phyloP scores from a whole-genome alignment of 352 stramenopile species.

The Phytopythium oedochilum region DNA sequence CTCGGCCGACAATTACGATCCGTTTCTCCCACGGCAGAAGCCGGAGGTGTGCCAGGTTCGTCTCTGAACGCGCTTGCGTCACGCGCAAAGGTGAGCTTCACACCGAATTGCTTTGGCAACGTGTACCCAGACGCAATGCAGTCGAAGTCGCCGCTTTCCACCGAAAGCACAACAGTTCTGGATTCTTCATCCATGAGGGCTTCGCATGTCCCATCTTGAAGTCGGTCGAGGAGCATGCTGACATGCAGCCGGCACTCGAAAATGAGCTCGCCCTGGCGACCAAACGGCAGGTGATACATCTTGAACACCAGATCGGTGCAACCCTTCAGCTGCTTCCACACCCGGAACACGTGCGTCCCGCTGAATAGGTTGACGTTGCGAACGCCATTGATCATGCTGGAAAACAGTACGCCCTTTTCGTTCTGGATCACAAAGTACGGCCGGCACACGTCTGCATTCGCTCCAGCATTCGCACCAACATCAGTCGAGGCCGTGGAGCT shows the following conservation, averaged over 20 bases:
- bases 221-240: conserved; percentile 62
- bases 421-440: conserved; percentile 87
- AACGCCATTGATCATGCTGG: conserved; percentile 81
- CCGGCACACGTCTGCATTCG: conserved; percentile 28
- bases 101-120: conserved; percentile 59
- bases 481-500: conserved; percentile 3
- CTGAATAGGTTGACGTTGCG: conserved; percentile 52
- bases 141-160: conserved; percentile 80
- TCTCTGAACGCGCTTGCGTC: conserved; percentile 43
- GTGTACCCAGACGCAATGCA: conserved; percentile 67
- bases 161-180: conserved; percentile 15
- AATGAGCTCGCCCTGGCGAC: conserved; percentile 74
- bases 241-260: conserved; percentile 71
- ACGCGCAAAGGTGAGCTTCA: conserved; percentile 53
- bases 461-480: conserved; percentile 10
- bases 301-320: conserved; percentile 74
- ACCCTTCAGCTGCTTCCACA: conserved; percentile 51
- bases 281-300: conserved; percentile 88
- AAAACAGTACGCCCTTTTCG: conserved; percentile 83
- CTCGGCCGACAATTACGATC: conserved; percentile 5
- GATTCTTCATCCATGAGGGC: background rate
- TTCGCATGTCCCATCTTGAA: conserved; percentile 14
- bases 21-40: conserved; percentile 14
- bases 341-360: conserved; percentile 58
- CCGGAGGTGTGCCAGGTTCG: conserved; percentile 18